Conservation (phyloP, 768 basidiomycete genomes). For the Calocybe indica region DNA sequence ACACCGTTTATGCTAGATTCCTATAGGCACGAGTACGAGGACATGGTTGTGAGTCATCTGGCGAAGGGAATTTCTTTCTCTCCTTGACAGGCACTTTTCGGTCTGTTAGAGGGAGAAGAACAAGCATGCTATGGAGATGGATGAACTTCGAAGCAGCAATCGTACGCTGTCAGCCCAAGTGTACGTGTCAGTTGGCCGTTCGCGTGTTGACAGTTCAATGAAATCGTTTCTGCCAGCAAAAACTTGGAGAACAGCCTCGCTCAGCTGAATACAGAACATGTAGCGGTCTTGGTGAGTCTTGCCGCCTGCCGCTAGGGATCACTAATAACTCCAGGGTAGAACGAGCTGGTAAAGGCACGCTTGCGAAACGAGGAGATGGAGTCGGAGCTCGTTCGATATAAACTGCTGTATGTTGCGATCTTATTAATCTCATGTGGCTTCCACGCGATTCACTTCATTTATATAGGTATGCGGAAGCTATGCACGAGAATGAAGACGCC, state of each 20-base stretch:
- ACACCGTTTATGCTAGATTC: conserved; percentile 95
- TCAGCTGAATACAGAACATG: conserved; percentile 79
- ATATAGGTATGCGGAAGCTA: conserved; percentile 60
- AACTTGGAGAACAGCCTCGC: conserved; percentile 72
- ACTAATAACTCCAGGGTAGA: conserved; percentile 34
- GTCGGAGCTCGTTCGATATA: conserved; percentile 90
- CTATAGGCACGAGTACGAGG: conserved; percentile 86
- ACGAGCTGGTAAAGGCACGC: conserved; percentile 85
- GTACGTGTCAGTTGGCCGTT: conserved; percentile 37
- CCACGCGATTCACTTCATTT: background rate
- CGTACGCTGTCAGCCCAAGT: conserved; percentile 70
- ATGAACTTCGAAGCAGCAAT: conserved; percentile 76
- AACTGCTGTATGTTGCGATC: conserved; percentile 61
- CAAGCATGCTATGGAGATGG: conserved; percentile 80
- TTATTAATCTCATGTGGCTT: conserved; percentile 4
- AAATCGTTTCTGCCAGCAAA: conserved; percentile 45
- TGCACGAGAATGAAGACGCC: conserved; percentile 72
- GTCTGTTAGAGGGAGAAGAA: conserved; percentile 54
- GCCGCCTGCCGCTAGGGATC: no score
- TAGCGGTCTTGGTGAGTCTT: conserved; percentile 54
- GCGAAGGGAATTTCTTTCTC: background rate
- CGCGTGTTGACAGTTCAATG: background rate
- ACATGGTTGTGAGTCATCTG: conserved; percentile 44
- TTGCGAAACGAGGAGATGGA: conserved; percentile 92
- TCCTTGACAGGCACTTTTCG: background rate